A percentile compares a stretch with the other conserved stretches of the same genome.
These are phyloP conservation scores for Fusarium poae DNA, from an alignment of 2,329 filamentous ascomycete genomes.

Conservation along the genomic window DNA sequence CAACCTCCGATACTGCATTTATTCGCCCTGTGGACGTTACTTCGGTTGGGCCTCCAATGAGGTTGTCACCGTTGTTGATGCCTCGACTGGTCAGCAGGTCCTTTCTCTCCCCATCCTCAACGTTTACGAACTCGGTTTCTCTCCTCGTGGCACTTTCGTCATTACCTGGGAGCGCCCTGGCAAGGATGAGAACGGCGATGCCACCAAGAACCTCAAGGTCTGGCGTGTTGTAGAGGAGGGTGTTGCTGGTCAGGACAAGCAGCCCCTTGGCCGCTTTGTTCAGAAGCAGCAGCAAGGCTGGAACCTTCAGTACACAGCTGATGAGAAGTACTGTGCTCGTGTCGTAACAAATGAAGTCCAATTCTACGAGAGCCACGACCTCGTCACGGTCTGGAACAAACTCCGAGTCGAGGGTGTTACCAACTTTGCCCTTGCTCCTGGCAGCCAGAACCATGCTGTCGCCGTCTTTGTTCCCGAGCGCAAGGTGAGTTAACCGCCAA, in stretches of 20 bases:
- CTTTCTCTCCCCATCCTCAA: conserved; percentile 82
- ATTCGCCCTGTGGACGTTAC: conserved; percentile 95
- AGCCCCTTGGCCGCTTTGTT: conserved; percentile 88
- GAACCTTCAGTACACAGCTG: conserved; percentile 96
- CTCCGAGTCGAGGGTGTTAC: conserved; percentile 89
- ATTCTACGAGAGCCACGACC: conserved; percentile 90
- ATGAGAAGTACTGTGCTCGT: conserved; percentile 94
- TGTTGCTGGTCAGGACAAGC: conserved; percentile 72
- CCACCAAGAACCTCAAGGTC: conserved; percentile 95
- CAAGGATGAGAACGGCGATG: conserved; percentile 94
- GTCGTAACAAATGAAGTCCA: conserved; percentile 97
- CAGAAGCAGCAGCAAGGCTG: conserved; percentile 96
- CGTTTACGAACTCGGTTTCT: conserved; percentile 95
- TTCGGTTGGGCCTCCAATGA: conserved; percentile 95
- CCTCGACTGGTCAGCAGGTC: conserved; percentile 79
- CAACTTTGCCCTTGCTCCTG: conserved; percentile 90
- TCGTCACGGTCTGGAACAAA: conserved; percentile 94
- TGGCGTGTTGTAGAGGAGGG: conserved; percentile 86
- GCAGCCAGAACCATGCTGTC: conserved; percentile 85
- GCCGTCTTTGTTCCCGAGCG: conserved; percentile 96
- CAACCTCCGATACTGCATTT: conserved; percentile 92
- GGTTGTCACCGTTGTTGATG: conserved; percentile 86
- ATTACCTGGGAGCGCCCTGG: conserved; percentile 96
- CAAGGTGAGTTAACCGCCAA: conserved; percentile 70
- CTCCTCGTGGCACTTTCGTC: conserved; percentile 89